phyloP scores from a whole-genome alignment of 495 filamentous ascomycete species.

The Trichoderma erinaceum region DNA sequence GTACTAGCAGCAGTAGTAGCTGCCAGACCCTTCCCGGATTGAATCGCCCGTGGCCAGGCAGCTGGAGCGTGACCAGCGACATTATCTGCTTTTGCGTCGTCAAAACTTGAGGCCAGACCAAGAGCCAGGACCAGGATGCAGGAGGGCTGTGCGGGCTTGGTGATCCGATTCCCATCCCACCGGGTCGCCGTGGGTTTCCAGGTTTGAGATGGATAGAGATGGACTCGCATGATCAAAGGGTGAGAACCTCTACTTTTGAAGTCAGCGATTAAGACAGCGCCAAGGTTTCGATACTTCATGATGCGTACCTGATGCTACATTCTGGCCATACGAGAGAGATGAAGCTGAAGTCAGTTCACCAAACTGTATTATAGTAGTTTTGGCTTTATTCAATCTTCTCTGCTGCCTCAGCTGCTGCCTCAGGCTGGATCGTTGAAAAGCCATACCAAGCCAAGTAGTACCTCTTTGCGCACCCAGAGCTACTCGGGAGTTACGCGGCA shows the following conservation, averaged over 20 bases:
- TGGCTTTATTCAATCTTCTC: background rate
- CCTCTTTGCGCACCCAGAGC: background rate
- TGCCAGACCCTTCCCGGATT: background rate
- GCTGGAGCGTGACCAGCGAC: conserved; percentile 1
- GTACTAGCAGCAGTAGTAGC: background rate
- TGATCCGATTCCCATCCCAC: background rate
- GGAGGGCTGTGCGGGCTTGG: background rate
- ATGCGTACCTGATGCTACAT: background rate
- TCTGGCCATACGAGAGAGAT: background rate
- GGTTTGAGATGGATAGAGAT: background rate
- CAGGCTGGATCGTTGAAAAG: background rate
- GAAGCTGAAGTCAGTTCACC: background rate
- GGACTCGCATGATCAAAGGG: background rate
- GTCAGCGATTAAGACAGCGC: no score
- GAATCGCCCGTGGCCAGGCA: background rate
- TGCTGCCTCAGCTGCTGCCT: background rate
- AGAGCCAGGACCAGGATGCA: background rate
- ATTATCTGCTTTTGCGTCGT: background rate
- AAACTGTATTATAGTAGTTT: background rate
- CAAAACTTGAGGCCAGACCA: background rate
- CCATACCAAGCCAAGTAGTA: background rate
- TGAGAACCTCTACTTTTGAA: background rate
- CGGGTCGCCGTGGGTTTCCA: background rate
- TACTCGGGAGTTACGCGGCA: background rate
- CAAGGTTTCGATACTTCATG: no score